phyloP scores from a whole-genome alignment of 768 basidiomycete species.

The Boletus coccyginus region DNA sequence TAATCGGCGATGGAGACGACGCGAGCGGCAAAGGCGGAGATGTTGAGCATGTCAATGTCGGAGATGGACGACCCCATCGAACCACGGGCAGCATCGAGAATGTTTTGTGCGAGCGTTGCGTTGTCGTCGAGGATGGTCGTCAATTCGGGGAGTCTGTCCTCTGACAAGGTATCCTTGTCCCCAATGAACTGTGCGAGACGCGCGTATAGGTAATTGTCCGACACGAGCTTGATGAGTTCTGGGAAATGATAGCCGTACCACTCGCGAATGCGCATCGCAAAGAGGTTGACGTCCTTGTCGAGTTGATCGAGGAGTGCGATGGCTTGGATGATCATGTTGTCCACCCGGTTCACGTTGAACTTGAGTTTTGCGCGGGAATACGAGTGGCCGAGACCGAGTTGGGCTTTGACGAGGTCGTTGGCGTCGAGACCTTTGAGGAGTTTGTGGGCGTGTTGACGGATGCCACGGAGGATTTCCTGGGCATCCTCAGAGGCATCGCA shows the following conservation, averaged over 20 bases:
- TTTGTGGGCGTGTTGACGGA: constrained; percentile 87
- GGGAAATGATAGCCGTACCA: constrained; percentile 99
- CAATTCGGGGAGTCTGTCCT: constrained; percentile 78
- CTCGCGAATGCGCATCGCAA: constrained; percentile 96
- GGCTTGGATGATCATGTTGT: constrained; percentile 99
- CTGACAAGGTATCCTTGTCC: constrained; percentile 76
- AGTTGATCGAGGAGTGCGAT: constrained; percentile 97
- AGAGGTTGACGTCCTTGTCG: constrained; percentile 99
- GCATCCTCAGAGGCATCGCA: constrained; percentile 82
- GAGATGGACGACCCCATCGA: constrained; percentile 93
- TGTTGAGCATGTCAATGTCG: constrained; percentile 95
- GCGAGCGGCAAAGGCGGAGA: constrained; percentile 84
- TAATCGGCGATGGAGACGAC: constrained; percentile 93
- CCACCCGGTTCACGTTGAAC: constrained; percentile 93
- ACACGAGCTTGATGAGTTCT: constrained; percentile 88
- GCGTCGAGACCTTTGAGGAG: constrained; percentile 85
- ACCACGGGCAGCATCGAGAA: constrained; percentile 90
- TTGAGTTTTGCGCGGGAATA: constrained; percentile 98
- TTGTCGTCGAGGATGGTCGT: constrained; percentile 81
- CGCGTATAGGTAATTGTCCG: constrained; percentile 96
- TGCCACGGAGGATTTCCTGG: constrained; percentile 85
- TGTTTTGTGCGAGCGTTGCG: constrained; percentile 82
- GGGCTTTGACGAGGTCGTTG: constrained; percentile 87
- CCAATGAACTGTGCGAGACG: constrained; percentile 81
- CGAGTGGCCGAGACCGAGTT: constrained; percentile 95